These are phyloP conservation scores for Pseudohalonectria lignicola DNA, from an alignment of 2,329 filamentous ascomycete species.

Conservation along the genomic window DNA sequence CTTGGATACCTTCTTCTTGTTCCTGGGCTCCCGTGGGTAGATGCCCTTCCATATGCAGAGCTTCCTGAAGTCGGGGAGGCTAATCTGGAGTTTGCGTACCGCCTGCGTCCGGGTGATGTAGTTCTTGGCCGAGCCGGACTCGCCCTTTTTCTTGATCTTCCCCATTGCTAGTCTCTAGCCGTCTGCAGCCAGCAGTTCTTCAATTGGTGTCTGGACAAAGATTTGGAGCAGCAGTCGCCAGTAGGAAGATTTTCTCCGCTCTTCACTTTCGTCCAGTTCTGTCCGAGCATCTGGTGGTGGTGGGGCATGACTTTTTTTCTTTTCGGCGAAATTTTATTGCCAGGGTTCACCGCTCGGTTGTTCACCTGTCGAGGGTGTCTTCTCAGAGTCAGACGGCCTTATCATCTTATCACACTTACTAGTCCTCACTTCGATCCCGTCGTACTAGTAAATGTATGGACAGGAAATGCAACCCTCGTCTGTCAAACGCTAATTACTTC, in stretches of 20 bases:
- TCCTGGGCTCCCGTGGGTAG: conserved; percentile 92
- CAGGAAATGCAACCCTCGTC: too few relatives aligned
- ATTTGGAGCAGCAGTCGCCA: background rate
- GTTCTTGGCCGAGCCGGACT: conserved; percentile 90
- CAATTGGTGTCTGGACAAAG: conserved; percentile 2
- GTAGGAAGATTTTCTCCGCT: background rate
- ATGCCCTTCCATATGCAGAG: conserved; percentile 99
- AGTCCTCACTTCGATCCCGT: too few relatives aligned
- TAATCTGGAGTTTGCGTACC: conserved; percentile 95
- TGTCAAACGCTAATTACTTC: too few relatives aligned
- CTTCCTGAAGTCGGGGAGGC: conserved; percentile 91
- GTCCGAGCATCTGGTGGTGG: too few relatives aligned
- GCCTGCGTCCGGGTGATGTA: conserved; percentile 96
- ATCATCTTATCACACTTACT: too few relatives aligned
- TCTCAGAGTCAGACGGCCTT: too few relatives aligned
- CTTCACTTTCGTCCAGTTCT: too few relatives aligned
- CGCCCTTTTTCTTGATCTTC: conserved; percentile 85
- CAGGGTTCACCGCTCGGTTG: conserved; percentile 11
- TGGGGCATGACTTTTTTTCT: conserved; percentile 16
- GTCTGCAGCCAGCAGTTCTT: too few relatives aligned
- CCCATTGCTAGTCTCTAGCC: conserved; percentile 38
- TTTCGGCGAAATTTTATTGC: conserved; percentile 14
- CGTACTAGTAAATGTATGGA: too few relatives aligned
- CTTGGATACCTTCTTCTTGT: conserved; percentile 93
- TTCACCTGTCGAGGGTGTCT: too few relatives aligned